phyloP scores from a whole-genome alignment of 75 land plant genomes.

The Adiantum capillusveneris region DNA sequence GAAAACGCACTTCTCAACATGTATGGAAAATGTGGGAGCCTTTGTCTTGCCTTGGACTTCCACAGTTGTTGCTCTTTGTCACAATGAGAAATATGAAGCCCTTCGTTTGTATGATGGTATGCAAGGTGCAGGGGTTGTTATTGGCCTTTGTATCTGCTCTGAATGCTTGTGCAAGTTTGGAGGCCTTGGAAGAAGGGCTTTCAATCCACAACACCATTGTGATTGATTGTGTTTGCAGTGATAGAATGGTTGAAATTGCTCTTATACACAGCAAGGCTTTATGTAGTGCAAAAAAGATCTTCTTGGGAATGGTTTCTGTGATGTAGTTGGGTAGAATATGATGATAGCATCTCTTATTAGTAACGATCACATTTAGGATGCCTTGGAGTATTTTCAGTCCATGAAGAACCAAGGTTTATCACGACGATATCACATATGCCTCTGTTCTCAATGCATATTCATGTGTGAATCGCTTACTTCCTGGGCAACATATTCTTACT shows the following conservation, averaged over 20 bases:
- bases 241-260: conserved; percentile 6
- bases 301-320: conserved; percentile 20
- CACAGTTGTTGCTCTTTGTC: conserved; percentile 4
- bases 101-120: conserved; percentile 7
- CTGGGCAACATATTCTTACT: conserved; percentile 8
- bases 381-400: conserved; percentile 10
- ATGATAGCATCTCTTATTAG: conserved; percentile 20
- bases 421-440: conserved; percentile 6
- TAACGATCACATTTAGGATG: conserved; percentile 9
- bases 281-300: conserved; percentile 2
- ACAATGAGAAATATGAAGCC: conserved; percentile 9
- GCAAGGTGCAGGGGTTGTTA: conserved; percentile 1
- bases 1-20: conserved; percentile 14
- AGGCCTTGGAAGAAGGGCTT: conserved; percentile 8
- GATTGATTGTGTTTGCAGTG: too few species aligned
- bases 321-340: conserved; percentile 32
- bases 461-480: background rate
- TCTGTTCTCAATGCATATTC: conserved; percentile 18
- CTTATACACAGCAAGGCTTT: conserved; percentile 3
- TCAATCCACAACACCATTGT: too few species aligned
- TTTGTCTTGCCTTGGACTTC: conserved; percentile 15
- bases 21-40: conserved; percentile 17
- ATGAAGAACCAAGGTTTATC: conserved; percentile 1
- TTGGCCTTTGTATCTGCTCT: conserved; percentile 10
- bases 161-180: conserved; percentile 13